Evolutionary conservation across 768 basidiomycete species (phyloP), one percentile per base, ranked within the genome.

Genomic region (Trametes punicea): DNA sequence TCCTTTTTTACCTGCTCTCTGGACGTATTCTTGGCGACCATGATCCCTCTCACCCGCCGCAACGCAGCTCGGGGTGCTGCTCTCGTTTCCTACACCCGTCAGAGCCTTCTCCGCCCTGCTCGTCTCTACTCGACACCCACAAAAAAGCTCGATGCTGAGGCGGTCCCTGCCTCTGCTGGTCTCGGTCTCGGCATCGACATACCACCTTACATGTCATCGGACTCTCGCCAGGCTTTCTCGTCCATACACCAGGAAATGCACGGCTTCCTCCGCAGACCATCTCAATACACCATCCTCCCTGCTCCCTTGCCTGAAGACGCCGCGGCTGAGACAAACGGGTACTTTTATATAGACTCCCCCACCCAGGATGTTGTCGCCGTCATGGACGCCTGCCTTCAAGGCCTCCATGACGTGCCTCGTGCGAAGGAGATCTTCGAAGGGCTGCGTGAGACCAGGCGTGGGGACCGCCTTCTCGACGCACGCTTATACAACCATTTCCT

Each of bases 301-400:
- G 74, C 85, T 0, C 89, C 89, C 1, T 77, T 85, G 6, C 86
- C 88, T 0, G 68, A 70, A 21, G 78, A 81, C 61, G 65, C 67
- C 34, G 48, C 67, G 1, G 78, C 78, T 3, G 51, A 65, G 1
- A 55, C 70, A 11, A 75, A 80, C 60, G 78, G 79, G 59, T 60
- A 77, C 47, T 82, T 81, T 71, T 90, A 83, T 69, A 76, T 80
- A 4, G 81, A 89, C 67, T 81, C 89, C 0, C 68, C 73, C 0
- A 82, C 85, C 0, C 81, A 84, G 65, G 89, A 93, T 68, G 75
- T 81, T 51, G 67, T 90, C 10, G 83, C 88, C 0, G 80, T 95
- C 60, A 88, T 95, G 71, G 85, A 89, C 62, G 90, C 91, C 4
- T 95, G 93, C 67, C 71, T 95, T 11, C 79, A 87, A 67, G 81